Evolutionary conservation across 176 grass and related monocot species (phyloP), one percentile per base, ranked within the genome.

Genomic region (Pharus latifolius): DNA sequence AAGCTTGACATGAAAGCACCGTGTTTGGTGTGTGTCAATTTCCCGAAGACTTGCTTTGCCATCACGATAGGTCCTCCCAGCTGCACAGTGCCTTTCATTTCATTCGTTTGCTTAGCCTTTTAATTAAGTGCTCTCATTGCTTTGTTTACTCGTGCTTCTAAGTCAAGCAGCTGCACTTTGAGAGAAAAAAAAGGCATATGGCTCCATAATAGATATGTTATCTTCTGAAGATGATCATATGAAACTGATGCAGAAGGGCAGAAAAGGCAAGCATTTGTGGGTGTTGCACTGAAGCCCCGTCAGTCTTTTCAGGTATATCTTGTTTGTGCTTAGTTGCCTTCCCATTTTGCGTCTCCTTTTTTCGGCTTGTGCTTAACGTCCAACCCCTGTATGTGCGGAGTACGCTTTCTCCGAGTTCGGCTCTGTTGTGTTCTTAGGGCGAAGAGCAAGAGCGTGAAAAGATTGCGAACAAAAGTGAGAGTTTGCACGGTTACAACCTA

Each of bases 21-120:
- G 64, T 48, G 72, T 81, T 80, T 4, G 72, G 83, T 76, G 65
- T 55, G 65, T 64, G 49, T 85, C 77, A 77, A 75, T 76, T 35
- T 80, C 76, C 7, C 40, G n/a, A 2, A 10, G 1, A 2, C 55
- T 75, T 42, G 83, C 63, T 86, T 81, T 76, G 48, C 57, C 43
- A 41, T 27, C 31, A 81, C 65, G 71, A 52, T 17, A 81, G 50
- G n/a, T 48, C 9, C 62, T 31, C 33, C 52, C 57, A 54, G n/a
- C n/a, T n/a, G n/a, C n/a, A n/a, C n/a, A n/a, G n/a, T n/a, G n/a
- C n/a, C n/a, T 11, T 17, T 55, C 37, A 43, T 69, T 32, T 13
- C 57, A 40, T 74, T 5, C 6, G 8, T 38, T 4, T 5, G 8
- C 28, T 73, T 28, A 56, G 5, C 5, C 5, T 24, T 6, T 40